Base-by-base conservation (phyloP, 768 basidiomycete species). In the Russula olivacea region DNA sequence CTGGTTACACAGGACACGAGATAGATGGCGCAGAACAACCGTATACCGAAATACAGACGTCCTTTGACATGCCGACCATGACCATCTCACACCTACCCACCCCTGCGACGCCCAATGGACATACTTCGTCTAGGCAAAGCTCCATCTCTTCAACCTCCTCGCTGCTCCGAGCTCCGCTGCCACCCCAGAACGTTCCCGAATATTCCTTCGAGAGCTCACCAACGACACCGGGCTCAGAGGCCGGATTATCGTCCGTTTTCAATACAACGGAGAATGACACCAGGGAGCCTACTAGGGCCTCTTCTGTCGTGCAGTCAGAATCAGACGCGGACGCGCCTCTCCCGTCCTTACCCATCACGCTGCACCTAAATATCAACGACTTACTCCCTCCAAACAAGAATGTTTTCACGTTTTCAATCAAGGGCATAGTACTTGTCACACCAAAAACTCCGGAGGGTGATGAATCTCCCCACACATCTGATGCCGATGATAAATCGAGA, bases 321-420 rank as follows among this genome's bases (percentile, higher is more conserved):
- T 61, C 66, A 17, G 40, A 58, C 8, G 58, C 58, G 15, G 40
- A 58, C 8, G 58, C 58, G 15, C 60, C 64, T 14, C 70, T 61
- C 36, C 77, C 81, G 12, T 89, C 89, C 1, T 80, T 78, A 15
- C 85, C 88, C 3, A 78, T 93, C 50, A 89, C 88, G 0, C 73
- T 91, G 10, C 89, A 91, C 70, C 67, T 93, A 63, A 90, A 91
- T 69, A 89, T 91, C 78, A 88, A 89, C 67, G 88, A 91, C 47
- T 76, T 91, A 8, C 77, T 83, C 28, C 81, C 84, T 3, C 83
- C 88, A 10, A 74, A 79, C 32, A 87, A 85, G 73, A 85, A 84
- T 62, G 68, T 76, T 17, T 86, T 92, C 68, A 80, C 79, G 6
- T 89, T 91, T 72, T 80, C 76, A 12, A 81, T 91, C 51, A 78